Evolutionary conservation across 129 eudicot species (phyloP), one percentile per base, ranked within the genome.

Genomic region (Calendula officinalis): DNA sequence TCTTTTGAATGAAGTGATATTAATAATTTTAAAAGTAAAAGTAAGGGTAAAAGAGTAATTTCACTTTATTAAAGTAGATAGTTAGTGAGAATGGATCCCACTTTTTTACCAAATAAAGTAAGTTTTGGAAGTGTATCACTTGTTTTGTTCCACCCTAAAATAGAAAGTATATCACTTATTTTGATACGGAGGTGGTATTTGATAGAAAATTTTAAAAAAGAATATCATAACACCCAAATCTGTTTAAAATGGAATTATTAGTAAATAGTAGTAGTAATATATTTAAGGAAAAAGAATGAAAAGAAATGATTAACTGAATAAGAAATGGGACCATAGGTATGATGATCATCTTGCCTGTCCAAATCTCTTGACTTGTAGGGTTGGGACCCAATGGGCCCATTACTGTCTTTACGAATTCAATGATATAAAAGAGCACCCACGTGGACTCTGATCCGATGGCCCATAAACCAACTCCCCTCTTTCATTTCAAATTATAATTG

Each of bases 371-470:
- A 73, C 72, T 73, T 64, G 71, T 73, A 36, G 38, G 44, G 50
- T 5, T 58, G 45, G 54, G 75, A 27, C 68, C 68, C 51, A 13
- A 2, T 3, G 30, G 50, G 40, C 13, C 71, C 71, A 46, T 66
- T 66, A 64, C 46, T 73, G 78, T 73, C 78, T 65, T 73, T 56
- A 55, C 22, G 64, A 71, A 72, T 62, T 72, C 46, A 72, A 64
- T 72, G 58, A 72, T 65, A 72, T 64, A 55, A 45, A 53, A 64
- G 57, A 73, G 46, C 78, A 35, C 65, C 78, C 78, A 73, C 78
- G 78, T 73, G 78, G 78, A 73, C 72, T 53, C 70, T 72, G 78
- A 64, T 55, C 78, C 45, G 38, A 8, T 68, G 37, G 44, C 73
- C 70, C 58, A 70, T n/a, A 44, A 68, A 59, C 67, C 48, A 59